Percentiles rank a stretch among this genome's conserved stretches.
Evolutionary conservation across 768 basidiomycete genomes (phyloP).

Genomic region (Leucocoprinus birnbaumii): DNA sequence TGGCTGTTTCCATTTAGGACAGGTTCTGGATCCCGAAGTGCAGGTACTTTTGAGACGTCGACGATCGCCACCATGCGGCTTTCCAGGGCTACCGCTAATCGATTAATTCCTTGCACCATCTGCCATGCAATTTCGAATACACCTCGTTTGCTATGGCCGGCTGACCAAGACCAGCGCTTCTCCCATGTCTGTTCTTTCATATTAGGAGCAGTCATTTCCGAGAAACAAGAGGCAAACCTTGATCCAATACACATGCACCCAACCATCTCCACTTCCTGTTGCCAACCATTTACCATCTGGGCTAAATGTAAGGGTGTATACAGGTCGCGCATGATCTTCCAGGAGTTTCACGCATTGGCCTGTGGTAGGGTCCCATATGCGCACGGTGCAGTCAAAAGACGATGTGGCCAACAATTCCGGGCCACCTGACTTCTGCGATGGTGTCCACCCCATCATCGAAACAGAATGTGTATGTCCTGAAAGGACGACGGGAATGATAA

Average conservation of each 20-base stretch:
- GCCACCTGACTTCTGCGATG: constrained; percentile 38
- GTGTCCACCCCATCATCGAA: constrained; percentile 70
- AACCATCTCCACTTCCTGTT: constrained; percentile 79
- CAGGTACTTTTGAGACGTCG: constrained; percentile 31
- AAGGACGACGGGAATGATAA: constrained; percentile 49
- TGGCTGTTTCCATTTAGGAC: not conserved
- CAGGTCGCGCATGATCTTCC: constrained; percentile 63
- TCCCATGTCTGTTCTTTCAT: constrained; percentile 33
- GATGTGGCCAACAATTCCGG: constrained; percentile 71
- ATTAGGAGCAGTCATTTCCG: constrained; percentile 11
- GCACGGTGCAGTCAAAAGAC: constrained; percentile 78
- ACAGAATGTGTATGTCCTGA: constrained; percentile 67
- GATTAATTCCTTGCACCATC: constrained; percentile 44
- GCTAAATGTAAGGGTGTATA: constrained; percentile 76
- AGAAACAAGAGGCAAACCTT: constrained; percentile 38
- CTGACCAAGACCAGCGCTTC: constrained; percentile 64
- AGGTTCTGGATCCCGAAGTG: constrained; percentile 9
- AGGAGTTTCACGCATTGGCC: constrained; percentile 76
- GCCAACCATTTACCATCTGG: constrained; percentile 71
- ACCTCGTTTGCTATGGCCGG: constrained; percentile 53
- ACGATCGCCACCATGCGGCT: constrained; percentile 65
- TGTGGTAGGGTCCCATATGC: constrained; percentile 79
- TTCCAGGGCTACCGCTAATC: constrained; percentile 70
- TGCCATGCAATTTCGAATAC: constrained; percentile 82
- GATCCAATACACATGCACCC: constrained; percentile 68